Evolutionary conservation across 2,329 filamentous ascomycete genomes (phyloP), one percentile per base, ranked within the genome.

Genomic region (Fusarium euwallaceae): DNA sequence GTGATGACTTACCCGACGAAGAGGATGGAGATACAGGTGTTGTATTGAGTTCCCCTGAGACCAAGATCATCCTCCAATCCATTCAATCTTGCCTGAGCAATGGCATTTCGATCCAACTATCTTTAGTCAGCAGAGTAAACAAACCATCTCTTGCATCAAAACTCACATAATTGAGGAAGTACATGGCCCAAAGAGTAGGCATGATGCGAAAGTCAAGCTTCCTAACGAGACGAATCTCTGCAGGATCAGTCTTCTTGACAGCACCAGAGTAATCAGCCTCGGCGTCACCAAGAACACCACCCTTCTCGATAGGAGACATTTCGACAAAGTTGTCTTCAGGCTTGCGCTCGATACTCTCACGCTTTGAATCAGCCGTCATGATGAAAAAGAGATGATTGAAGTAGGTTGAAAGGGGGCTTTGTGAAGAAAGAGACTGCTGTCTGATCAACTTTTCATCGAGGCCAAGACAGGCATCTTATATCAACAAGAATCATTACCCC

Each of bases 21-120:
- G 0, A 83, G 78, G 37, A 83, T 81, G 0, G 81, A 83, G 20
- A 83, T 80, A 41, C 80, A 82, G 0, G 81, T 82, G 62, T 82
- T 80, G 67, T 81, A 82, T 62, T 82, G 73, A 3, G 66, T 69
- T 8, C 84, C 85, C 1, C 80, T 79, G 56, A 91, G 80, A 4
- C 83, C 80, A 2, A 91, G 79, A 56, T 91, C 87, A 11, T 86
- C 82, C 60, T 89, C 86, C 4, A 91, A 79, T 1, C 87, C 87
- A 66, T 89, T 86, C 36, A 91, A 77, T 22, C 86, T 83, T 4
- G 89, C 89, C 24, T 88, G 87, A 3, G 89, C 89, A 74, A 91
- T 89, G 53, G 90, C 88, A 66, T 88, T 89, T 17, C 86, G 81
- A 71, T 89, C 87, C n/a, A 87, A 79, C 78, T 82, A 34, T 4